Conservation (phyloP, 257 asterid species). For the Haberlea rhodopensis region DNA sequence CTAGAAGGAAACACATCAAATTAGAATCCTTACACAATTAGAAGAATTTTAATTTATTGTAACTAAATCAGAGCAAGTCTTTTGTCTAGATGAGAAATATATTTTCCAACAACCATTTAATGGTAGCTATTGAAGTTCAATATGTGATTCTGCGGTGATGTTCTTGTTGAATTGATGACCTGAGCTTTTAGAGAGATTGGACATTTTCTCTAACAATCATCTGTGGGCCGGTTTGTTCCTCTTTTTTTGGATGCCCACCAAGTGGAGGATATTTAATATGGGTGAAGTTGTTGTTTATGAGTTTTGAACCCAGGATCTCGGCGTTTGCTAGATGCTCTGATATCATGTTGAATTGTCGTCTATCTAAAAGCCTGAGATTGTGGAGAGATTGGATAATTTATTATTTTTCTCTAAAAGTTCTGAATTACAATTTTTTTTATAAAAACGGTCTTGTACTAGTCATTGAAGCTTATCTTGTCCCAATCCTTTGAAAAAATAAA, state of each 20-base stretch:
- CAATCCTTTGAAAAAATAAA: neutral
- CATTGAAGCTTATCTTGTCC: slow-evolving; percentile 8
- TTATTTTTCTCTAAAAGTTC: neutral
- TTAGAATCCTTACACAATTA: neutral
- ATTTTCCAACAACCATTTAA: neutral
- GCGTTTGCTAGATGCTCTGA: too few species aligned
- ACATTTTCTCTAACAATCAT: too few species aligned
- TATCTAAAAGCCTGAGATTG: too few species aligned
- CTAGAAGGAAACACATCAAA: neutral
- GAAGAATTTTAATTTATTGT: too few species aligned
- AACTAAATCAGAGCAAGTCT: neutral
- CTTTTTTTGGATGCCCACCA: too few species aligned
- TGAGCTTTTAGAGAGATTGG: too few species aligned
- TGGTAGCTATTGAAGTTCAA: neutral
- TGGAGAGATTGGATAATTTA: neutral
- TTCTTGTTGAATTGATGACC: too few species aligned
- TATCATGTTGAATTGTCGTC: too few species aligned
- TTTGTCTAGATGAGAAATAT: neutral
- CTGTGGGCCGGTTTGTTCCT: too few species aligned
- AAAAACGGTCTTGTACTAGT: neutral
- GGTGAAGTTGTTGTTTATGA: too few species aligned
- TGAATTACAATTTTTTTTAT: neutral
- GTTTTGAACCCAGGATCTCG: too few species aligned
- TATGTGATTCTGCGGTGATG: neutral
- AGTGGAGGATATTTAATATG: too few species aligned